Base-by-base conservation (phyloP, 257 asterid species). In the Gardenia jasminoides region DNA sequence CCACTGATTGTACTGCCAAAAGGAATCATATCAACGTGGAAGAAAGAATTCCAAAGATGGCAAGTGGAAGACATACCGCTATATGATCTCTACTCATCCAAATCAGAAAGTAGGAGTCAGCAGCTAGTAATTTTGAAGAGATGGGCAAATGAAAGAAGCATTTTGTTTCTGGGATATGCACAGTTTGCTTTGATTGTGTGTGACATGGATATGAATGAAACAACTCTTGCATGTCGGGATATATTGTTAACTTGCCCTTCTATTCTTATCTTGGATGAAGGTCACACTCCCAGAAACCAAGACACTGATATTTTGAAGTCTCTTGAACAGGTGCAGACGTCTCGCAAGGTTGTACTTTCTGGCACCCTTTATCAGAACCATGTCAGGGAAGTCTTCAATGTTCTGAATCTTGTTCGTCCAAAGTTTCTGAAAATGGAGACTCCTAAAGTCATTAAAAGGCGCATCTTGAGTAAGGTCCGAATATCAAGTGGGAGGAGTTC, bases 311-410 rank as follows among this genome's bases (percentile, higher is more conserved):
- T 96, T 58, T 78, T 96, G 87, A 93, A 93, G 20, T 93, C 97
- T 65, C 96, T 96, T 50, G 97, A 93, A 86, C 91, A 93, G 88
- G 91, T 96, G 6, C 91, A 91, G 87, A 93, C 98, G 31, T 75
- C 90, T 66, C 85, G 97, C 76, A 93, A 96, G 81, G 97, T 96
- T 69, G 99, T 96, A 72, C 97, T 96, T 2, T 96, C 99, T 24
- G 99, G 99, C 61, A 96, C 99, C 1, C 89, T 96, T 8, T 96
- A 92, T 81, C 98, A 96, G 80, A 96, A 96, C 89, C 99, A 96
- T 17, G 99, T 96, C 28, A 88, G 85, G 81, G 99, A 96, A 82
- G 98, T 96, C 48, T 96, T 93, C 84, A 93, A 96, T 83, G 91
- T 96, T 54, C 78, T 96, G 78, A 93, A 96, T 80, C 99, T 96